Base-by-base conservation (phyloP, 2,329 filamentous ascomycete genomes). In the Epichloe scottii region DNA sequence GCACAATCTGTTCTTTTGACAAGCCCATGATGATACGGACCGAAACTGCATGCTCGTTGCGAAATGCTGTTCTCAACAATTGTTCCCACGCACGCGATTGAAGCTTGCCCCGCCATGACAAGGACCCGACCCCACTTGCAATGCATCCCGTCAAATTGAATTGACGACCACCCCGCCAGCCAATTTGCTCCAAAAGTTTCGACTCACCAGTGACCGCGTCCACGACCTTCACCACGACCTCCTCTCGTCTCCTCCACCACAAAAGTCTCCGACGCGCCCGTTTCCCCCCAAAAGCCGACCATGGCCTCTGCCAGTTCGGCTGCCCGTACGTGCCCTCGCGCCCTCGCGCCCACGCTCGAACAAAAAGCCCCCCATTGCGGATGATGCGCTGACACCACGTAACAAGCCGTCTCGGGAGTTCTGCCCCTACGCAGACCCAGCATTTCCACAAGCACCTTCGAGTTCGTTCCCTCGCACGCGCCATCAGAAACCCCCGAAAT, bases 371-470 rank as follows among this genome's bases (percentile, higher is more conserved):
- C 21, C 11, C 21, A 23, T 43, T 11, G 40, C 34, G 23, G 26
- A 35, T 21, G 19, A 35, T 21, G 19, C 23, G 41, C 45, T 52
- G 39, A 51, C 35, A 34, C 17, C 17, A 23, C 30, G 17, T 17
- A 23, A 42, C 41, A 41, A 43, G 52, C 51, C 43, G 33, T 39
- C 47, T 43, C 39, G 43, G 50, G 30, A 41, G 48, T 46, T 17
- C 42, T 52, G 34, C 48, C 50, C 23, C 34, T 48, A 37, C 52
- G 45, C 23, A 53, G 53, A 49, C 46, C 51, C 21, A 43, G 54
- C 19, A 35, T 55, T 26, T 53, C 58, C 19, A 56, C 51, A 15
- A 37, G 55, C 46, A 53, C 58, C 46, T 65, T 65, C 26, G 48
- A 50, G 48, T 50, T 17, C n/a, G 48, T 50, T 5, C 19, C 11